These are phyloP conservation scores for Solanum corneliomulleri DNA, from an alignment of 257 asterid genomes.

Conservation along the genomic window DNA sequence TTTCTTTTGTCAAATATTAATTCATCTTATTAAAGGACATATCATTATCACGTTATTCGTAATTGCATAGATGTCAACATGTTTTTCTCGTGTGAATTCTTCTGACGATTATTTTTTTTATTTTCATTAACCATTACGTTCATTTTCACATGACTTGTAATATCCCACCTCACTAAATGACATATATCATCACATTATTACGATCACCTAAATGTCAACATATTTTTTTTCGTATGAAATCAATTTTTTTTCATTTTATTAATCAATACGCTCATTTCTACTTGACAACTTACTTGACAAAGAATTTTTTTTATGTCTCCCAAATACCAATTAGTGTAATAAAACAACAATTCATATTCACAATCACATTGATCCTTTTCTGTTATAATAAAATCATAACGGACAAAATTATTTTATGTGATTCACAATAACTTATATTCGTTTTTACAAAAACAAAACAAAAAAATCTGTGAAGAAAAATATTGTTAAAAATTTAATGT, in stretches of 20 bases:
- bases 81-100: neutral
- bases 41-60: neutral
- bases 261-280: no score
- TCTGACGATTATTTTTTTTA: neutral
- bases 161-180: neutral
- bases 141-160: no score
- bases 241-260: no score
- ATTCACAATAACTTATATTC: no score
- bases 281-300: neutral
- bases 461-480: neutral
- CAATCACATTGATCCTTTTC: neutral
- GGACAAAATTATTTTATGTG: neutral
- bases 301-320: rapidly evolving
- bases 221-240: neutral
- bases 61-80: neutral
- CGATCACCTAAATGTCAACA: neutral
- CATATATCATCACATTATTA: no score
- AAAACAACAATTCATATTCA: no score
- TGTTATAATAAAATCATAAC: neutral
- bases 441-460: no score
- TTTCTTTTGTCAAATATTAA: no score
- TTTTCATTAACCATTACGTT: no score
- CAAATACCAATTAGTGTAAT: neutral
- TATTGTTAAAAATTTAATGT: rapidly evolving
- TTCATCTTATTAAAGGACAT: no score